Conservation (phyloP, 148 eudicot genomes). For the Fallopia convolvulus region DNA sequence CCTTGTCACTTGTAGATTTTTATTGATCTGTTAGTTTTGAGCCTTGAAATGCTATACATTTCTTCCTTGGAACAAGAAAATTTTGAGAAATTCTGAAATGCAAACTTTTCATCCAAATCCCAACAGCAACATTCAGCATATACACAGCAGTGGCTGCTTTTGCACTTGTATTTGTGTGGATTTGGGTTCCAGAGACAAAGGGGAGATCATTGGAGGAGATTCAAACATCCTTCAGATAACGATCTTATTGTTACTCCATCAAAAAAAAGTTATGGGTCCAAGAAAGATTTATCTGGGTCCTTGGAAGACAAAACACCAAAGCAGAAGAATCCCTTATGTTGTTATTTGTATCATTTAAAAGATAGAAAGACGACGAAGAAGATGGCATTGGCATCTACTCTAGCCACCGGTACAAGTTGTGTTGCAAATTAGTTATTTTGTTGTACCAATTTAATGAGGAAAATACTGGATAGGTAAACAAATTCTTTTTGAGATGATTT, state of each 20-base stretch:
- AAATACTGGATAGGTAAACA: not conserved
- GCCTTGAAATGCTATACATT: not conserved
- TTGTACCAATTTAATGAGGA: constrained; percentile 1
- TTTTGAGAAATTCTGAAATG: not conserved
- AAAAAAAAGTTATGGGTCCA: not conserved
- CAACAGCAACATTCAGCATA: constrained; percentile 40
- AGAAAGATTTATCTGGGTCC: not conserved
- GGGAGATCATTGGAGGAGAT: constrained; percentile 51
- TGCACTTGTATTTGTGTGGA: constrained; percentile 27
- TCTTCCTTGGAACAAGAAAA: not conserved
- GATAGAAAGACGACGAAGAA: not conserved
- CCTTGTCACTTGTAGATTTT: not conserved
- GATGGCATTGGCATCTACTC: not conserved
- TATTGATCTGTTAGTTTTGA: not conserved
- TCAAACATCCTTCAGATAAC: constrained; percentile 43
- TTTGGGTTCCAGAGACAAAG: constrained; percentile 50
- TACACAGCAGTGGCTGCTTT: constrained; percentile 27
- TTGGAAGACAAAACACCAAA: not conserved
- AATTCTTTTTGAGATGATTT: not conserved
- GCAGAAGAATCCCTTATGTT: not conserved
- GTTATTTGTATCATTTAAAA: not conserved
- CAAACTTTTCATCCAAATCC: not conserved
- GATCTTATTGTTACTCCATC: not conserved
- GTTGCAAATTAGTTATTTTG: not conserved
- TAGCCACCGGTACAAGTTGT: not conserved